Percentiles rank a stretch among this genome's conserved stretches.
Evolutionary conservation across 2,329 filamentous ascomycete genomes (phyloP).

Genomic region (Alternaria longipes): DNA sequence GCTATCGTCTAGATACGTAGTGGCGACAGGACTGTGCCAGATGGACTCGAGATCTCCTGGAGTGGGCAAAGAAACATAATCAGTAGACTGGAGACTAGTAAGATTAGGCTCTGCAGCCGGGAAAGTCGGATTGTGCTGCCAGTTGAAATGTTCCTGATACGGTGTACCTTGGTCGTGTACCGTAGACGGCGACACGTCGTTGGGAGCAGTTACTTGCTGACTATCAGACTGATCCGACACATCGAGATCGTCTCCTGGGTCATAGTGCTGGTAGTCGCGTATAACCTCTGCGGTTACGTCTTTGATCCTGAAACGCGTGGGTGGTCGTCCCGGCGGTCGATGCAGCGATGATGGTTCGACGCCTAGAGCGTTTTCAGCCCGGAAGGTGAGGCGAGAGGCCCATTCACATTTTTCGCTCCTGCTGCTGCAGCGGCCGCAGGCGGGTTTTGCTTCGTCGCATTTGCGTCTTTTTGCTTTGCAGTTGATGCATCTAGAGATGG

Average conservation of each 20-base stretch:
- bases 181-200: neutral
- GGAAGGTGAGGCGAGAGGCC: conserved; percentile 29
- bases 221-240: neutral
- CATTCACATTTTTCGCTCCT: conserved; percentile 26
- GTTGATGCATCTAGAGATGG: conserved; percentile 16
- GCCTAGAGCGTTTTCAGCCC: conserved; percentile 18
- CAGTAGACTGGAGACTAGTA: neutral
- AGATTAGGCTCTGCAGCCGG: neutral
- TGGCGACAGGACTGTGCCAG: conserved; percentile 8
- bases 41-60: neutral
- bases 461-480: conserved; percentile 28
- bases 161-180: neutral
- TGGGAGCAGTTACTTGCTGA: neutral
- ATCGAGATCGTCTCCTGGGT: neutral
- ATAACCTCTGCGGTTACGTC: conserved; percentile 22
- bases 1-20: conserved; percentile 15
- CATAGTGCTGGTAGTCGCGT: conserved; percentile 16
- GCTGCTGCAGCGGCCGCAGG: conserved; percentile 25
- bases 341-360: conserved; percentile 14
- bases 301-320: conserved; percentile 16
- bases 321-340: conserved; percentile 7
- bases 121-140: neutral
- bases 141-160: neutral
- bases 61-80: neutral
- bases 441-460: conserved; percentile 30